Conservation (phyloP, 139 green algal genomes). For the Tetradesmus obliquus region DNA sequence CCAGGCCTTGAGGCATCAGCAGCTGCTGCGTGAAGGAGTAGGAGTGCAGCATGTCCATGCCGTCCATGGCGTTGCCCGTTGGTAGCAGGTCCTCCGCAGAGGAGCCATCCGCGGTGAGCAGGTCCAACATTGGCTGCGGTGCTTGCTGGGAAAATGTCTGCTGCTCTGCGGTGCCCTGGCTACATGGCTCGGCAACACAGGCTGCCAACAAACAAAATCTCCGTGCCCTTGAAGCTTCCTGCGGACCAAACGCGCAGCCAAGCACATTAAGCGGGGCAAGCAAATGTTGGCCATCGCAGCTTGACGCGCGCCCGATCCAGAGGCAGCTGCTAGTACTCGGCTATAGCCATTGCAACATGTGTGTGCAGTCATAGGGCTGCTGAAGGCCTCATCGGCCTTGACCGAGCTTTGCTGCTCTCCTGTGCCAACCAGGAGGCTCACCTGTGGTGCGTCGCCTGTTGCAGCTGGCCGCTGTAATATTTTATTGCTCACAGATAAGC, state of each 20-base stretch:
- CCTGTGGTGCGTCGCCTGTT: not conserved
- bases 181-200: not conserved
- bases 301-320: not conserved
- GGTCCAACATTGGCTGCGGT: conserved; percentile 27
- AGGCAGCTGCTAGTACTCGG: not conserved
- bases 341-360: not conserved
- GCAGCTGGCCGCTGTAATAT: not conserved
- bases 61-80: not conserved
- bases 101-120: conserved; percentile 24
- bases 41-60: conserved; percentile 27
- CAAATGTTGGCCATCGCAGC: not conserved
- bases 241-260: not conserved
- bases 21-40: conserved; percentile 26
- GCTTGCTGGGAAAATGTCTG: not conserved
- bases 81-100: conserved; percentile 23
- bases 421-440: not conserved
- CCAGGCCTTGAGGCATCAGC: conserved; percentile 19
- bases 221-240: not conserved
- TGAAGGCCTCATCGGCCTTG: not conserved
- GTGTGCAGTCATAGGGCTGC: not conserved
- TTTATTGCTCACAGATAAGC: not conserved
- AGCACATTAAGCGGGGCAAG: not conserved
- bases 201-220: not conserved
- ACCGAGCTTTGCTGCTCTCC: not conserved
- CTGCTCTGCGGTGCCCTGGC: not conserved